These are phyloP conservation scores for Eustoma russellianum DNA, from an alignment of 257 asterid species.

Conservation along the genomic window DNA sequence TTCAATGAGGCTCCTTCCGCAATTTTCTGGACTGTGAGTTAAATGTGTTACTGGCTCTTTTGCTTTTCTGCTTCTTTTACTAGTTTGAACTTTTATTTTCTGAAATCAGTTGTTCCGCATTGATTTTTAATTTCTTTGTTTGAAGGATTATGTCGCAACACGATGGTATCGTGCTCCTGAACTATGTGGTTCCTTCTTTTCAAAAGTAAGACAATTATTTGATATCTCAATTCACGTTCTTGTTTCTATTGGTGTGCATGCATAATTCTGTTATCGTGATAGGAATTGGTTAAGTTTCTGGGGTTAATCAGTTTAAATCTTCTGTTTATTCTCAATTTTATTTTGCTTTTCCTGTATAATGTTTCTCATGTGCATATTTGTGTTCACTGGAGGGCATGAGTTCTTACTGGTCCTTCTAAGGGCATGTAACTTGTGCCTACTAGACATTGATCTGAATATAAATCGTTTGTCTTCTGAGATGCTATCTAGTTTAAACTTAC, in stretches of 20 bases:
- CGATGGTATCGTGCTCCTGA: slow-evolving; percentile 99
- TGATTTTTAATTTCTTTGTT: slow-evolving; percentile 5
- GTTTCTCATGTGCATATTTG: not conserved
- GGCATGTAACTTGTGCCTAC: not conserved
- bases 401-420: slow-evolving; percentile 1
- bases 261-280: not conserved
- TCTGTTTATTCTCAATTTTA: not conserved
- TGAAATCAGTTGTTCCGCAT: not conserved
- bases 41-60: not conserved
- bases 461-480: no score
- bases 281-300: not conserved
- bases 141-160: slow-evolving; percentile 96
- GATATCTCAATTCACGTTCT: not conserved
- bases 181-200: slow-evolving; percentile 94
- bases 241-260: not conserved
- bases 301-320: not conserved
- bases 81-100: slow-evolving; percentile 1
- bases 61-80: not conserved
- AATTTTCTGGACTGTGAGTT: slow-evolving; percentile 88
- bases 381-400: not conserved
- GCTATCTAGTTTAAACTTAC: no score
- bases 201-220: slow-evolving; percentile 29
- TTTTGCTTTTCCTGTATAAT: not conserved
- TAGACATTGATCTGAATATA: no score
- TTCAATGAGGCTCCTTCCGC: slow-evolving; percentile 97